These are phyloP conservation scores for Pisolithus sp. DNA, from an alignment of 768 basidiomycete genomes.

Conservation along the genomic window DNA sequence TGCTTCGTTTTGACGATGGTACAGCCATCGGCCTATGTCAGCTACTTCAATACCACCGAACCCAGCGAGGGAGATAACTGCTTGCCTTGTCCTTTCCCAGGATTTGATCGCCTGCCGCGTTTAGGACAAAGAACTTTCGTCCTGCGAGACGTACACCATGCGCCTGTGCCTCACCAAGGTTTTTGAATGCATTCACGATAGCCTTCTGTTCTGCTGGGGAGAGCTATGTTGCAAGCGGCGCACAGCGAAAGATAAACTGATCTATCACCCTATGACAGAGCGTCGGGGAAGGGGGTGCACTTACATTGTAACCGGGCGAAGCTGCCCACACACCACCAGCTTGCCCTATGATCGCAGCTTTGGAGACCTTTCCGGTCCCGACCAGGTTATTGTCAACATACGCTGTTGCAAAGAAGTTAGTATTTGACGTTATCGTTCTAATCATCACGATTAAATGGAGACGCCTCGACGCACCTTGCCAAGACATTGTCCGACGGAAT, in stretches of 20 bases:
- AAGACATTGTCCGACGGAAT: constrained; percentile 46
- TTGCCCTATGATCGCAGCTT: constrained; percentile 50
- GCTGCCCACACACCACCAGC: constrained; percentile 26
- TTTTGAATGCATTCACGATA: constrained; percentile 34
- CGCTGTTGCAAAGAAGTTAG: constrained; percentile 32
- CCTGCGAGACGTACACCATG: constrained; percentile 60
- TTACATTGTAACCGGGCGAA: constrained; percentile 17
- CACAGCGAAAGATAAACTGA: constrained; percentile 29
- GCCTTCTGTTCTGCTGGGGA: constrained; percentile 20
- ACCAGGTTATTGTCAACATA: constrained; percentile 82
- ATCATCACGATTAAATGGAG: constrained; percentile 33
- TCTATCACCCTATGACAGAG: neutral
- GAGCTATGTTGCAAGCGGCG: constrained; percentile 41
- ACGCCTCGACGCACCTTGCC: constrained; percentile 56
- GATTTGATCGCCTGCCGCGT: constrained; percentile 44
- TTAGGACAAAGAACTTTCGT: constrained; percentile 70
- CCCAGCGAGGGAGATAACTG: neutral
- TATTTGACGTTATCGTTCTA: neutral
- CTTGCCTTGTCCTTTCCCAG: constrained; percentile 77
- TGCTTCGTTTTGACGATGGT: constrained; percentile 74
- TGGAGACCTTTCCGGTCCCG: constrained; percentile 59
- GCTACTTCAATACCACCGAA: neutral
- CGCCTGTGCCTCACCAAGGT: constrained; percentile 37
- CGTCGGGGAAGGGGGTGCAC: neutral
- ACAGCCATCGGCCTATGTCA: constrained; percentile 61